Conservation (phyloP, 2,329 filamentous ascomycete genomes). For the Aspergillus tanneri region DNA sequence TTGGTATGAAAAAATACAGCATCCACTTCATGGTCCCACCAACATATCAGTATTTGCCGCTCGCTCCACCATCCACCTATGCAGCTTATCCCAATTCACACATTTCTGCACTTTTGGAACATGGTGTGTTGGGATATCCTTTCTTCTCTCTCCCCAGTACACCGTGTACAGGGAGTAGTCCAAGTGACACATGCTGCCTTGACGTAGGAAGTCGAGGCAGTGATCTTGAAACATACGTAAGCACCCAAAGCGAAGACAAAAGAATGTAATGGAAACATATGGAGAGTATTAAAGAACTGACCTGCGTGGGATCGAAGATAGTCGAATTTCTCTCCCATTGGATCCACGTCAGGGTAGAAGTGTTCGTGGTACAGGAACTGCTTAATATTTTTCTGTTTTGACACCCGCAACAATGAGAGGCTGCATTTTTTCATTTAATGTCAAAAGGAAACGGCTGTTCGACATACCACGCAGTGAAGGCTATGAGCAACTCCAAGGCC, state of each 20-base stretch:
- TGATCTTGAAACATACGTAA: not conserved
- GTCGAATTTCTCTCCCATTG: not conserved
- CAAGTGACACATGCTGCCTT: not conserved
- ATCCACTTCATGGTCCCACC: not conserved
- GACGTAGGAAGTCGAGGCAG: not conserved
- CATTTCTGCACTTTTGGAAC: not conserved
- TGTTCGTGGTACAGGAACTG: not conserved
- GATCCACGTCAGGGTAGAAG: not conserved
- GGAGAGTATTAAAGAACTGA: not conserved
- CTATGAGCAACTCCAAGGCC: not conserved
- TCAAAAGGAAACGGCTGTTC: not conserved
- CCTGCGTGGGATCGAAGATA: not conserved
- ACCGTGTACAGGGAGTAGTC: not conserved
- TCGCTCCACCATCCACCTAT: not conserved
- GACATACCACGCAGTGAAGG: not conserved
- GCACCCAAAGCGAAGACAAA: too few species aligned
- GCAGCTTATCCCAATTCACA: not conserved
- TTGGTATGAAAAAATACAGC: too few species aligned
- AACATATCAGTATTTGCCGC: not conserved
- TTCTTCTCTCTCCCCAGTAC: not conserved
- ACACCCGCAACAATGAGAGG: not conserved
- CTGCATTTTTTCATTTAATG: not conserved
- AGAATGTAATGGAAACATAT: not conserved
- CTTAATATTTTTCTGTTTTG: not conserved
- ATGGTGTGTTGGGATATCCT: not conserved